Evolutionary conservation across 2,329 filamentous ascomycete species (phyloP).

Genomic region (Fusarium papillatum): DNA sequence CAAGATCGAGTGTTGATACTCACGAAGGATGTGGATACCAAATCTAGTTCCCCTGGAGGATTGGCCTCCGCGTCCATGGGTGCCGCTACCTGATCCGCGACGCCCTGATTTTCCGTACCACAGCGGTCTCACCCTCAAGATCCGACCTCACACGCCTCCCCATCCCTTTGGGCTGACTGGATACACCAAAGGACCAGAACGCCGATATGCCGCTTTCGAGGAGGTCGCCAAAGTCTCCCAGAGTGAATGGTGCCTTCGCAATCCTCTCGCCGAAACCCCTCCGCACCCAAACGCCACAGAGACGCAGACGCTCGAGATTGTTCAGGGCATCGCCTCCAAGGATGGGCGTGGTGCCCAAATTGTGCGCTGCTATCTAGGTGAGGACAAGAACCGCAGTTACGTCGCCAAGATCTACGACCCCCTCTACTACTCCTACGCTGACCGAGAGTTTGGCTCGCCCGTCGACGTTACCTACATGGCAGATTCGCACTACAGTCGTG

Average conservation of each 20-base stretch:
- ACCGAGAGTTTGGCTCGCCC: neutral
- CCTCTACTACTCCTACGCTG: slow-evolving; percentile 10
- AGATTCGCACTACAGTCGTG: neutral
- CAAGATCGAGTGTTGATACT: too few relatives aligned
- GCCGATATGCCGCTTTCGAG: neutral
- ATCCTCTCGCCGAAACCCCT: neutral
- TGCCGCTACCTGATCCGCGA: neutral
- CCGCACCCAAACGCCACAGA: neutral
- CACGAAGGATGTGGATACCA: too few relatives aligned
- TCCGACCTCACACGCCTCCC: neutral
- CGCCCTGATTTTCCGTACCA: neutral
- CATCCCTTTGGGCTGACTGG: neutral
- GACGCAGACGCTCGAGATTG: neutral
- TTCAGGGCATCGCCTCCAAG: slow-evolving; percentile 2
- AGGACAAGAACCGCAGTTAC: neutral
- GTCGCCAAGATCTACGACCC: slow-evolving; percentile 25
- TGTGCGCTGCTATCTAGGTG: slow-evolving; percentile 8
- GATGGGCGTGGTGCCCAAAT: slow-evolving; percentile 18
- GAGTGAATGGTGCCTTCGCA: slow-evolving; percentile 11
- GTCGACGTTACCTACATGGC: neutral
- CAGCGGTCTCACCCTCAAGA: neutral
- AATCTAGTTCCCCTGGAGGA: too few relatives aligned
- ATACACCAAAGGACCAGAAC: neutral
- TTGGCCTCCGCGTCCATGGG: neutral
- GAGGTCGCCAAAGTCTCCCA: neutral